These are phyloP conservation scores for Solanum boliviense DNA, from an alignment of 257 asterid genomes.

Conservation along the genomic window DNA sequence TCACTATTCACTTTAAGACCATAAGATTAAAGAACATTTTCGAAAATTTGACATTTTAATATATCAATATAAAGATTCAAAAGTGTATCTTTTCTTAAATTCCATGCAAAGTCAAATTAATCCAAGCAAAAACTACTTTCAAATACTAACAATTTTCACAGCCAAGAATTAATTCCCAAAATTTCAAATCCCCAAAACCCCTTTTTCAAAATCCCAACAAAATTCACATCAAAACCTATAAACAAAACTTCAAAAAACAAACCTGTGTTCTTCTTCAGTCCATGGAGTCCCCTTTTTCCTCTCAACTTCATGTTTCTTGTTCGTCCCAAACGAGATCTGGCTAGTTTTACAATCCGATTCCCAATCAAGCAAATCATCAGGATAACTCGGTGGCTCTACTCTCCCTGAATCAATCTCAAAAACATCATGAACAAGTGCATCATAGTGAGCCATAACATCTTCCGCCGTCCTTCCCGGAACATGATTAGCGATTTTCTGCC, in stretches of 20 bases:
- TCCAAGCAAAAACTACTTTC: neutral
- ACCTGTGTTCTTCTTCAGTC: constrained; percentile 86
- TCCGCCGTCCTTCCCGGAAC: constrained; percentile 38
- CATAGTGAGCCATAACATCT: constrained; percentile 47
- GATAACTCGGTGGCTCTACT: constrained; percentile 47
- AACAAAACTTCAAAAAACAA: neutral
- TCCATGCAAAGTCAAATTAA: neutral
- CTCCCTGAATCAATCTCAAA: constrained; percentile 59
- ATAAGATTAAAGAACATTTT: too few relatives aligned
- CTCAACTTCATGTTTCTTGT: constrained; percentile 34
- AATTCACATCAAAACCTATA: neutral
- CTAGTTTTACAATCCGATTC: constrained; percentile 16
- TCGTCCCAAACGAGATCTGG: constrained; percentile 58
- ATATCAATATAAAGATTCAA: neutral
- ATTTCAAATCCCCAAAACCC: neutral
- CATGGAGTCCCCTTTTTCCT: constrained; percentile 79
- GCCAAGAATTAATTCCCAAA: neutral
- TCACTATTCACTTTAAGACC: neutral
- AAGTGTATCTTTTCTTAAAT: too few relatives aligned
- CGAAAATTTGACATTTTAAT: too few relatives aligned
- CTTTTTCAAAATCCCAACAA: neutral
- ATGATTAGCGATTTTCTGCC: constrained; percentile 42
- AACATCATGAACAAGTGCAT: constrained; percentile 40
- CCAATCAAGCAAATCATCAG: constrained; percentile 9
- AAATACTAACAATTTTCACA: neutral